Evolutionary conservation across 2,329 filamentous ascomycete species (phyloP).

Genomic region (Fusarium vanettenii): DNA sequence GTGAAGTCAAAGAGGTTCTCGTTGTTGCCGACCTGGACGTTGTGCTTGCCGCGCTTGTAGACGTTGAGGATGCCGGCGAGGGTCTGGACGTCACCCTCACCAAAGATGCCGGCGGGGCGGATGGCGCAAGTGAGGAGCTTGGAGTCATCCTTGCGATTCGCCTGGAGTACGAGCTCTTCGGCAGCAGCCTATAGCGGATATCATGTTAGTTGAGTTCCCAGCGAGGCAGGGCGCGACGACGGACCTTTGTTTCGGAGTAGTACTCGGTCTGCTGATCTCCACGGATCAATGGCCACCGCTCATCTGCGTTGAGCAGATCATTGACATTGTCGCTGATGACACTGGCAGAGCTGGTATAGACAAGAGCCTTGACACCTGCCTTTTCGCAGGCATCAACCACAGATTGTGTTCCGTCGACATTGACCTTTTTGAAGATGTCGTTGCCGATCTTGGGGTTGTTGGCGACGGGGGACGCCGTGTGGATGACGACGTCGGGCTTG

Average conservation of each 20-base stretch:
- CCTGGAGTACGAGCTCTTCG: slow-evolving; percentile 82
- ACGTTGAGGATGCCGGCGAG: slow-evolving; percentile 80
- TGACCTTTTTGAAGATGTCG: slow-evolving; percentile 81
- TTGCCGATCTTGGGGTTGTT: slow-evolving; percentile 67
- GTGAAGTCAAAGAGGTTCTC: slow-evolving; percentile 73
- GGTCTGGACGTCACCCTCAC: slow-evolving; percentile 84
- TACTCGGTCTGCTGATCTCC: slow-evolving; percentile 79
- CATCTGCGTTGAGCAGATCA: slow-evolving; percentile 87
- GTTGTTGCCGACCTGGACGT: slow-evolving; percentile 82
- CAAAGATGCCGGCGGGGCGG: slow-evolving; percentile 90
- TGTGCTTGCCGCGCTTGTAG: slow-evolving; percentile 75
- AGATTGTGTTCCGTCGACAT: slow-evolving; percentile 85
- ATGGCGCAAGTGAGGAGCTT: slow-evolving; percentile 82
- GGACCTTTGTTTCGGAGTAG: slow-evolving; percentile 91
- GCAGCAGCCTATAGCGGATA: slow-evolving; percentile 71
- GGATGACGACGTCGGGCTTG: slow-evolving; percentile 86
- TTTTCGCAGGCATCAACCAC: slow-evolving; percentile 79
- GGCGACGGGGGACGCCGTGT: slow-evolving; percentile 81
- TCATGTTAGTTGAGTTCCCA: neutral
- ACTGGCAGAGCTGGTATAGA: slow-evolving; percentile 92
- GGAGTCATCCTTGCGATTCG: slow-evolving; percentile 71
- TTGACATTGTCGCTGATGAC: slow-evolving; percentile 84
- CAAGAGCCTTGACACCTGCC: slow-evolving; percentile 80
- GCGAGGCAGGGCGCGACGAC: neutral
- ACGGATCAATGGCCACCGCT: slow-evolving; percentile 81